Conservation (phyloP, 306 rosid species). For the Hippophae gyantsensis region DNA sequence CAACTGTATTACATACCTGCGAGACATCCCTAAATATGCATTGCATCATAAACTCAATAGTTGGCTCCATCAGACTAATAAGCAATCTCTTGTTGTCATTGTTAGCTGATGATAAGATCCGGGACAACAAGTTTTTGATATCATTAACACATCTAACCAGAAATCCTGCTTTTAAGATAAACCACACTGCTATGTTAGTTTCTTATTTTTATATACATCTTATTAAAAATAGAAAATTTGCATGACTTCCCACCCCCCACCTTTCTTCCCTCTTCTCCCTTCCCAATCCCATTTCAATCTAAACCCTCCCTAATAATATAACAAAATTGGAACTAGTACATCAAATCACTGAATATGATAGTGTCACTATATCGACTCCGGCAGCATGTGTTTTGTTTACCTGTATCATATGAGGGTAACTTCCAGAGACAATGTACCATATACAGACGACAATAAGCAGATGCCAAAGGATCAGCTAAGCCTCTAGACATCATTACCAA, state of each 20-base stretch:
- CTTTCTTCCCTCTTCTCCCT: too few relatives aligned
- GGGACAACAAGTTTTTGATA: constrained; percentile 38
- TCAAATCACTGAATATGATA: not conserved
- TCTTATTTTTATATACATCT: constrained; percentile 9
- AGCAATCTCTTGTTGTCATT: constrained; percentile 37
- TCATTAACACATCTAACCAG: constrained; percentile 68
- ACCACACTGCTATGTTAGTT: constrained; percentile 14
- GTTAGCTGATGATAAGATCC: constrained; percentile 30
- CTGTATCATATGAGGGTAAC: constrained; percentile 59
- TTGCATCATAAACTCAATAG: constrained; percentile 71
- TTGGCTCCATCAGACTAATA: constrained; percentile 67
- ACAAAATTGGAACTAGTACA: not conserved
- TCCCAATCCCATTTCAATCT: too few relatives aligned
- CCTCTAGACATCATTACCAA: constrained; percentile 86
- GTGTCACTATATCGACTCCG: not conserved
- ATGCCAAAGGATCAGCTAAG: constrained; percentile 85
- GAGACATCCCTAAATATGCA: constrained; percentile 55
- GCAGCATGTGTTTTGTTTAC: constrained; percentile 24
- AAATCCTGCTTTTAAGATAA: constrained; percentile 44
- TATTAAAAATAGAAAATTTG: not conserved
- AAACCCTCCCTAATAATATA: too few relatives aligned
- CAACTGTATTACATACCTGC: constrained; percentile 46
- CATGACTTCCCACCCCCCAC: too few relatives aligned
- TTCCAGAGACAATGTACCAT: constrained; percentile 68
- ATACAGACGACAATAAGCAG: constrained; percentile 74